Evolutionary conservation across 2,329 filamentous ascomycete genomes (phyloP).

Genomic region (Aspergillus amoenus): DNA sequence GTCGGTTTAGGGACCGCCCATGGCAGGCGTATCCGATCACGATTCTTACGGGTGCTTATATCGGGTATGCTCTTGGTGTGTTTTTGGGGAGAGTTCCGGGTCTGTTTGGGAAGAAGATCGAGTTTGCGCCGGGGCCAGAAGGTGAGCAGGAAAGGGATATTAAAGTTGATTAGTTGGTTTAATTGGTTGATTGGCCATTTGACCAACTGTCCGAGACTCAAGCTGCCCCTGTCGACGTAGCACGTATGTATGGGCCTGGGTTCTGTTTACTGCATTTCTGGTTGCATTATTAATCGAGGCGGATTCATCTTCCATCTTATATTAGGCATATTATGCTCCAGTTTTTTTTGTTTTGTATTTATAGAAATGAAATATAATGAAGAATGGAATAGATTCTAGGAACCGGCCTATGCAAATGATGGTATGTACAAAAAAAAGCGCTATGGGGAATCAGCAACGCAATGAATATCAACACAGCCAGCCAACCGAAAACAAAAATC

Average conservation of each 20-base stretch:
- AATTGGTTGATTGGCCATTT: not conserved
- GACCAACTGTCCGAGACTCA: not conserved
- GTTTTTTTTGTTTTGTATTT: not conserved
- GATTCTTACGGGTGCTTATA: conserved; percentile 77
- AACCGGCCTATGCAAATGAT: conserved; percentile 1
- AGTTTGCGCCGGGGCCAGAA: conserved; percentile 26
- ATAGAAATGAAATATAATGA: not conserved
- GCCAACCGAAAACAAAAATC: not conserved
- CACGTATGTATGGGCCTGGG: too few species aligned
- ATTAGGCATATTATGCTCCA: not conserved
- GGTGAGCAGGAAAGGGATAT: not conserved
- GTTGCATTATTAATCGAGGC: not conserved
- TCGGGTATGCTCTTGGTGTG: conserved; percentile 69
- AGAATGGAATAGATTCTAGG: not conserved
- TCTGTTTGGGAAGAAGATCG: conserved; percentile 37
- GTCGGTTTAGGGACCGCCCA: conserved; percentile 68
- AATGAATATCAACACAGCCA: conserved; percentile 4
- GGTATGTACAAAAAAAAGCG: conserved; percentile 6
- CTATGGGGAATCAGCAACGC: conserved; percentile 8
- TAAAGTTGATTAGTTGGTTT: not conserved
- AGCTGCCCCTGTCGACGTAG: not conserved
- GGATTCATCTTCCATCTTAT: not conserved
- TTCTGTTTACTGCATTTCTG: not conserved
- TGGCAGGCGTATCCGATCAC: conserved; percentile 99
- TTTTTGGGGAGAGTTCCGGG: conserved; percentile 18